Conservation (phyloP, 2,329 filamentous ascomycete genomes). For the Ascochyta fabae region DNA sequence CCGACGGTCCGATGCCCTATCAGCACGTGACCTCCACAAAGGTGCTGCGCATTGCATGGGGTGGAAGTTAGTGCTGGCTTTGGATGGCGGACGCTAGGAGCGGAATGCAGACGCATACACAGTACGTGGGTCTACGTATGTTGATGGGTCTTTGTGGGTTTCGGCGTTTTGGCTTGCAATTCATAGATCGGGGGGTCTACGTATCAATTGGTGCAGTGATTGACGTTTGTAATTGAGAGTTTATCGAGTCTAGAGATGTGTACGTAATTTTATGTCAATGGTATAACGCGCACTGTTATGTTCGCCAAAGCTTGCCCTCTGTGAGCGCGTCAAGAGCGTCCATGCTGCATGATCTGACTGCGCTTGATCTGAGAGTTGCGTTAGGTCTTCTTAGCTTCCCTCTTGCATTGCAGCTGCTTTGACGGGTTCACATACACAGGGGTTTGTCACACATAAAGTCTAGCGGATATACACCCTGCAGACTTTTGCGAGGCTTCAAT, state of each 20-base stretch:
- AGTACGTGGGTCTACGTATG: not conserved
- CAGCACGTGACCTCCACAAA: not conserved
- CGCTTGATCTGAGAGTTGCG: not conserved
- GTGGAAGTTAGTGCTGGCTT: not conserved
- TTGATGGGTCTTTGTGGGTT: not conserved
- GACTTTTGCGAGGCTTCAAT: not conserved
- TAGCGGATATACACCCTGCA: not conserved
- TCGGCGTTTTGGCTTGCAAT: not conserved
- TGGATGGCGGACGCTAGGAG: conserved; percentile 9
- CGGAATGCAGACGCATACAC: not conserved
- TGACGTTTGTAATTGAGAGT: not conserved
- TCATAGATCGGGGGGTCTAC: not conserved
- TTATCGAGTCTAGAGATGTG: not conserved
- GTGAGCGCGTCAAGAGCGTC: conserved; percentile 3
- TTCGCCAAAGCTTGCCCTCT: conserved; percentile 1
- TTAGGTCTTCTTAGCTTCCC: not conserved
- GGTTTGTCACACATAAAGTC: conserved; percentile 5
- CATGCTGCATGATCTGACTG: not conserved
- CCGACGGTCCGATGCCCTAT: not conserved
- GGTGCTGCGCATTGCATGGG: not conserved
- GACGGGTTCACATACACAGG: not conserved
- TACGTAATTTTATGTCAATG: not conserved
- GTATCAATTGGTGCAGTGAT: not conserved
- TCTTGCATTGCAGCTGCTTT: not conserved
- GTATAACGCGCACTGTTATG: not conserved